A percentile compares a stretch with the other conserved stretches of the same genome.
Evolutionary conservation across 176 grass and related monocot genomes (phyloP).

Genomic region (Hsuehochloa calcarea): DNA sequence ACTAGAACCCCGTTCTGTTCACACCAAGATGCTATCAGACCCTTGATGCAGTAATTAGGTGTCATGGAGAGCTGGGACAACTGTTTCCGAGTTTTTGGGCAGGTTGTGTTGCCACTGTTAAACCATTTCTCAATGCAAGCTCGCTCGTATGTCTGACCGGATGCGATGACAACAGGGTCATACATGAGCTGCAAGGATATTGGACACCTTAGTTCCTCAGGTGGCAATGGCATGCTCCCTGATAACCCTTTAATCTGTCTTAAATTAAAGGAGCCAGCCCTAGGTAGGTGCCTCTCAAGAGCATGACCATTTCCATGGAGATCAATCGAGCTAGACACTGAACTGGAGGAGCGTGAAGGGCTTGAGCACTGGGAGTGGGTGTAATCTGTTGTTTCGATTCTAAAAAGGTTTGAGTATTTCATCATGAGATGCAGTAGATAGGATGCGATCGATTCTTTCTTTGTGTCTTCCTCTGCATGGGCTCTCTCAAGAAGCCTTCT

Average conservation of each 20-base stretch:
- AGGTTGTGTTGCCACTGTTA: slow-evolving; percentile 57
- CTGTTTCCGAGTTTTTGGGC: slow-evolving; percentile 78
- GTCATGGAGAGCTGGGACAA: slow-evolving; percentile 60
- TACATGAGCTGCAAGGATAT: slow-evolving; percentile 92
- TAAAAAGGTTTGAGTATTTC: slow-evolving; percentile 64
- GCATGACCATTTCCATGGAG: slow-evolving; percentile 20
- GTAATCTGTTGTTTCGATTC: slow-evolving; percentile 39
- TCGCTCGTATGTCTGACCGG: slow-evolving; percentile 90
- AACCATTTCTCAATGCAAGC: slow-evolving; percentile 96
- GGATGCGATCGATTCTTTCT: slow-evolving; percentile 53
- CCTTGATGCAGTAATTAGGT: slow-evolving; percentile 84
- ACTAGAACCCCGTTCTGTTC: slow-evolving; percentile 63
- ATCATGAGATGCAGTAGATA: slow-evolving; percentile 69
- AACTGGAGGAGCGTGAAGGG: slow-evolving; percentile 39
- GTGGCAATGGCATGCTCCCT: slow-evolving; percentile 68
- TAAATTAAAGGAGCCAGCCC: slow-evolving; percentile 42
- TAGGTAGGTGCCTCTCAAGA: slow-evolving; percentile 39
- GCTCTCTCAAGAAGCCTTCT: slow-evolving; percentile 66
- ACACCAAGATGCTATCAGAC: slow-evolving; percentile 80
- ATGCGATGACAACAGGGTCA: slow-evolving; percentile 75
- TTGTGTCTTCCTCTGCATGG: slow-evolving; percentile 54
- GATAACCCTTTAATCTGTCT: slow-evolving; percentile 57
- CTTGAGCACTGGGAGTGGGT: slow-evolving; percentile 51
- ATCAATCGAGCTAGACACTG: slow-evolving; percentile 30
- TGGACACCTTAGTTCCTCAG: slow-evolving; percentile 81